These are phyloP conservation scores for Fagopyrum esculentum DNA, from an alignment of 148 eudicot genomes.

Conservation along the genomic window DNA sequence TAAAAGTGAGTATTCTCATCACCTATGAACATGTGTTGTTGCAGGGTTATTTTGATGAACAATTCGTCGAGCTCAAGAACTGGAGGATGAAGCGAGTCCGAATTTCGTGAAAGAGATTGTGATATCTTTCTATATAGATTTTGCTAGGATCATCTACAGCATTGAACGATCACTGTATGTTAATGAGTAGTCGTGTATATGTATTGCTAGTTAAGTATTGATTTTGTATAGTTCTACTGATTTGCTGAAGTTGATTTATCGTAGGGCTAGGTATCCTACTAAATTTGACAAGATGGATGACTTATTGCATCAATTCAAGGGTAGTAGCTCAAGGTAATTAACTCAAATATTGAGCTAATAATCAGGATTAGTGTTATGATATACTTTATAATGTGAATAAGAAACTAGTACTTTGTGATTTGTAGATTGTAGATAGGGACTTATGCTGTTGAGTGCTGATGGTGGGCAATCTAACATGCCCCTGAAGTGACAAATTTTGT, in stretches of 20 bases:
- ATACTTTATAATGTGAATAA: background rate
- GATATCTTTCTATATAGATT: slow-evolving; percentile 51
- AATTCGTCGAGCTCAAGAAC: slow-evolving; percentile 60
- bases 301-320: slow-evolving; percentile 76
- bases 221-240: background rate
- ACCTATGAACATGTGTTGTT: background rate
- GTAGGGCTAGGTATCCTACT: slow-evolving; percentile 39
- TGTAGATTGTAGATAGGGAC: background rate
- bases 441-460: background rate
- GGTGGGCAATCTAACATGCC: background rate
- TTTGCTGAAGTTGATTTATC: background rate
- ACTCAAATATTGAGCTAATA: background rate
- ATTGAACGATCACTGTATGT: slow-evolving; percentile 65
- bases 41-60: slow-evolving; percentile 78
- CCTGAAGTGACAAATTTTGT: background rate
- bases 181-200: background rate
- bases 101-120: slow-evolving; percentile 76
- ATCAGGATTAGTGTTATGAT: background rate
- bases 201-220: background rate
- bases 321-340: slow-evolving; percentile 80
- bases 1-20: no score
- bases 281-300: slow-evolving; percentile 65
- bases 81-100: slow-evolving; percentile 60
- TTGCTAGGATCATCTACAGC: slow-evolving; percentile 47
- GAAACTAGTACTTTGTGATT: background rate